phyloP scores from a whole-genome alignment of 78 protist species.

The Blattamonas nauphoetae region DNA sequence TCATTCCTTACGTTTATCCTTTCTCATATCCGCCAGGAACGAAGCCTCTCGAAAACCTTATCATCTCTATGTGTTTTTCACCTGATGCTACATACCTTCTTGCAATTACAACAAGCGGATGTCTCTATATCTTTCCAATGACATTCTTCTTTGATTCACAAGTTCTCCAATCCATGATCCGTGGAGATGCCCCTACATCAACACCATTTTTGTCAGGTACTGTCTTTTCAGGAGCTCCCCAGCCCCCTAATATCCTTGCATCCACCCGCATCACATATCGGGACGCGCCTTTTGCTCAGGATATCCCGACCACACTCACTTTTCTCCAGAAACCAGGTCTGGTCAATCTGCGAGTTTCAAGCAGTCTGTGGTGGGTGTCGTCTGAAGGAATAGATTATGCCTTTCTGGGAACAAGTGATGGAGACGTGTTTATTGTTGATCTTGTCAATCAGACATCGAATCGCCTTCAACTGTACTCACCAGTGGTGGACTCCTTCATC shows the following conservation, averaged over 20 bases:
- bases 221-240: no score
- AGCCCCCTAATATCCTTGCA: no score
- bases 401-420: neutral
- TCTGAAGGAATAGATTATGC: neutral
- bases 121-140: neutral
- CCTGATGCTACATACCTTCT: neutral
- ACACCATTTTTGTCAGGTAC: neutral
- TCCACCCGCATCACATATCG: no score
- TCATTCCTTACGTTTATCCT: no score
- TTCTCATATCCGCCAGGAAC: no score
- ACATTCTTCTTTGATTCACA: neutral
- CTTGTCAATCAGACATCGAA: neutral
- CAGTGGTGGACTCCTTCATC: neutral
- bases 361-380: neutral
- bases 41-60: neutral
- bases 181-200: neutral
- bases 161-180: neutral
- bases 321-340: neutral
- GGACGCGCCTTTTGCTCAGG: neutral
- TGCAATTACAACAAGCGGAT: neutral
- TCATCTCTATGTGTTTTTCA: neutral
- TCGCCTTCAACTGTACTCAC: neutral
- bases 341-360: neutral
- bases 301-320: neutral
- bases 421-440: neutral